phyloP scores from a whole-genome alignment of 2,329 filamentous ascomycete genomes.

The Xylariales sp. region DNA sequence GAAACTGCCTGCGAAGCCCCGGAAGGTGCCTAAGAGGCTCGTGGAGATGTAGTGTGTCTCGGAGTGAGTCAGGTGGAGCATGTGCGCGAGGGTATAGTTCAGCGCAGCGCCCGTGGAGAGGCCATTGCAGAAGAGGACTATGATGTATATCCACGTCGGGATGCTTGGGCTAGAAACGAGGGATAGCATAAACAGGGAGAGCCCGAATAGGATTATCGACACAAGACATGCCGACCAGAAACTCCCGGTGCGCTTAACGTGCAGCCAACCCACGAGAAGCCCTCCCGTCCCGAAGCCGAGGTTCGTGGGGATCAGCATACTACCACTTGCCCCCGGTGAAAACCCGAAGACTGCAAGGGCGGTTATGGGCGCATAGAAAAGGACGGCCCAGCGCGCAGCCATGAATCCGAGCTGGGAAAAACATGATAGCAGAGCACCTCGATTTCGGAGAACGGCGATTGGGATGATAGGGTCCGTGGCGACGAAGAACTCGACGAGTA shows the following conservation, averaged over 20 bases:
- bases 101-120: conserved; percentile 66
- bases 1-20: conserved; percentile 77
- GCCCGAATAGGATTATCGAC: conserved; percentile 57
- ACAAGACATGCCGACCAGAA: conserved; percentile 65
- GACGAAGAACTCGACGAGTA: conserved; percentile 58
- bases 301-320: conserved; percentile 78
- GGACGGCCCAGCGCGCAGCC: conserved; percentile 73
- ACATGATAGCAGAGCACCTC: conserved; percentile 68
- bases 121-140: conserved; percentile 64
- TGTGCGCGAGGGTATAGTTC: conserved; percentile 78
- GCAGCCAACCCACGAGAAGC: conserved; percentile 67
- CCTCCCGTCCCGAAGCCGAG: conserved; percentile 72
- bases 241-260: conserved; percentile 67
- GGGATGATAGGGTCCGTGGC: conserved; percentile 72
- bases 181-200: conserved; percentile 35
- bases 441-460: conserved; percentile 61
- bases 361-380: conserved; percentile 79
- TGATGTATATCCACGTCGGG: conserved; percentile 49
- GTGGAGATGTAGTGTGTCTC: conserved; percentile 71
- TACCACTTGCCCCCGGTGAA: conserved; percentile 64
- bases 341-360: conserved; percentile 71
- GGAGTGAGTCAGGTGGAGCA: conserved; percentile 65
- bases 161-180: conserved; percentile 40
- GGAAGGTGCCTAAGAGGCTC: conserved; percentile 71
- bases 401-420: conserved; percentile 72